These are phyloP conservation scores for Phialocephala sp. DNA, from an alignment of 2,329 filamentous ascomycete species.

Conservation along the genomic window DNA sequence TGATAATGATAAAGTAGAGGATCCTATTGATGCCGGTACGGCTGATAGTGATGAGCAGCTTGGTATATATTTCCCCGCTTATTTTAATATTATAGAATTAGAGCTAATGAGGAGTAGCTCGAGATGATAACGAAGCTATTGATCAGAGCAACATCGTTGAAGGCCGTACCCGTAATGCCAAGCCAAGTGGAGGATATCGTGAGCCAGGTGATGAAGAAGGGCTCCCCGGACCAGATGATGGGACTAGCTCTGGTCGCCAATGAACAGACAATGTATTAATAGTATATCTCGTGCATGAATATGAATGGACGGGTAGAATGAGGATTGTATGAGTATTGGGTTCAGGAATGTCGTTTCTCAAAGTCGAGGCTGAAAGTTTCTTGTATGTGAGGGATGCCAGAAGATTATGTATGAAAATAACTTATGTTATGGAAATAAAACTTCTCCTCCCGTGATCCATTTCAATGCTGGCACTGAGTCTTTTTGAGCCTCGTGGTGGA, in stretches of 20 bases:
- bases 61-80: constrained; percentile 34
- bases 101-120: constrained; percentile 30
- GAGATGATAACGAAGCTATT: constrained; percentile 44
- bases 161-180: constrained; percentile 38
- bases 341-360: not conserved
- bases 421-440: no score
- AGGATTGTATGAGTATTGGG: not conserved
- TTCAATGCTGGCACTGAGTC: no score
- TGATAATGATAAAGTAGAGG: constrained; percentile 44
- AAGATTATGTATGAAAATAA: no score
- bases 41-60: constrained; percentile 47
- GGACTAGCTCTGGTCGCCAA: constrained; percentile 20
- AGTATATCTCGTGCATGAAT: not conserved
- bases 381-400: not conserved
- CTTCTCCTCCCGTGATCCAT: no score
- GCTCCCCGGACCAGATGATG: constrained; percentile 30
- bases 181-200: constrained; percentile 36
- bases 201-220: constrained; percentile 42
- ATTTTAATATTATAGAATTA: not conserved
- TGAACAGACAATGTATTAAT: not conserved
- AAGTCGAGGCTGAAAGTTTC: not conserved
- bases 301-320: not conserved
- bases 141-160: constrained; percentile 42
- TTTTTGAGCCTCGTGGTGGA: no score
- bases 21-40: constrained; percentile 39